phyloP scores from a whole-genome alignment of 2,329 filamentous ascomycete genomes.

The Graphilbum ipis-grandicollis region DNA sequence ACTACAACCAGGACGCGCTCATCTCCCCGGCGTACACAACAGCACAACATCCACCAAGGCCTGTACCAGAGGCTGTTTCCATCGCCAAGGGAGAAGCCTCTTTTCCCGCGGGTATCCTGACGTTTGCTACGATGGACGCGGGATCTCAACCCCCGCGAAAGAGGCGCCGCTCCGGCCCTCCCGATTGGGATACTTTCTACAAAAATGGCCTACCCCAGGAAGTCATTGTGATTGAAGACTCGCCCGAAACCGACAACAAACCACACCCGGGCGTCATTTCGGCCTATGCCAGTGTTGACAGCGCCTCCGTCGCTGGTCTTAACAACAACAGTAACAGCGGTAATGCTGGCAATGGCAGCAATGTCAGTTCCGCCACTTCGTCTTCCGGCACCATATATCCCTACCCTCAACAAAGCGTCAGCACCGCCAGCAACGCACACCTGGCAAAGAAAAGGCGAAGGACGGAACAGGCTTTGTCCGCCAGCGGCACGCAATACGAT shows the following conservation, averaged over 20 bases:
- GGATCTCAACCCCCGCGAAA: slow-evolving; percentile 23
- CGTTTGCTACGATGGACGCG: slow-evolving; percentile 18
- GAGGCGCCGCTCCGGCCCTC: slow-evolving; percentile 41
- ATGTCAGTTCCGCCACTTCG: not conserved
- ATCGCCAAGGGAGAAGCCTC: too few species aligned
- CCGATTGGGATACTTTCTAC: slow-evolving; percentile 69
- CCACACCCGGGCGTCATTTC: not conserved
- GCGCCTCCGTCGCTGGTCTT: not conserved
- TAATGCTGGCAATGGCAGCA: too few species aligned
- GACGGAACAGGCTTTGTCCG: too few species aligned
- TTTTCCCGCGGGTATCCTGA: too few species aligned
- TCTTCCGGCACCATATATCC: not conserved
- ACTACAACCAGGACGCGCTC: too few species aligned
- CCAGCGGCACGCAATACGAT: slow-evolving; percentile 49
- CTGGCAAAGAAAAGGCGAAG: slow-evolving; percentile 60
- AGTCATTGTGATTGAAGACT: slow-evolving; percentile 71
- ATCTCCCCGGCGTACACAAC: too few species aligned
- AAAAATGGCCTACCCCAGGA: slow-evolving; percentile 71
- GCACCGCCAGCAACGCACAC: slow-evolving; percentile 18
- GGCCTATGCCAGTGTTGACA: not conserved
- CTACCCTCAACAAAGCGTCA: not conserved
- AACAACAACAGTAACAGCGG: too few species aligned
- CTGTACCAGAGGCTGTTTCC: not conserved
- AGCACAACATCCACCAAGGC: too few species aligned
- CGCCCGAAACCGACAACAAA: slow-evolving; percentile 35